Evolutionary conservation across 2,329 filamentous ascomycete genomes (phyloP), one percentile per base, ranked within the genome.

Genomic region (Laburnicola sp.): DNA sequence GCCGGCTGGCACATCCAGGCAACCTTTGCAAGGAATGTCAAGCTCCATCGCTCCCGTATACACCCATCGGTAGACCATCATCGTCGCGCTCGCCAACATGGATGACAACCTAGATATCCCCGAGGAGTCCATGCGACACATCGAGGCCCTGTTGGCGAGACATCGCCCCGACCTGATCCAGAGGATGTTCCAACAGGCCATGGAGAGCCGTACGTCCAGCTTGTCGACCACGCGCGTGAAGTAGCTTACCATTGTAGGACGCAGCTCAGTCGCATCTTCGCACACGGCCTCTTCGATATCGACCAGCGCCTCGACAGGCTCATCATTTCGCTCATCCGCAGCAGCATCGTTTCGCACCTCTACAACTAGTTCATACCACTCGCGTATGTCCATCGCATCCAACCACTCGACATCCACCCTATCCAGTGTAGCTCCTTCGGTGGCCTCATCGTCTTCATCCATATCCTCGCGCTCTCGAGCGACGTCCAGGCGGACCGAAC

Each of bases 101-200:
- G 68, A 71, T 25, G 70, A 72, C 47, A 58, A 59, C 34, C 46
- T 69, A 39, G 66, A 72, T 21, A 69, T 71, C 37, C 68, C 68
- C 8, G 69, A 71, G 28, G 70, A 72, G 51, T 71, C 69, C 35
- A 67, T 71, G 66, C 67, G 63, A 51, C 70, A 71, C 53, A 67
- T 72, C 37, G 68, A 72, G 56, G 70, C 70, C 21, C 50, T 72
- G 54, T 53, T 72, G 50, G 62, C 61, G 41, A 61, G 66, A 44
- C 69, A 72, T 53, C 67, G 64, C 30, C 70, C 69, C n/a, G 68
- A 71, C 23, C 42, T 67, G 39, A 71, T 72, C 22, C 67, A 70
- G 47, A 52, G 67, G 22, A 72, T 72, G 70, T 72, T 72, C 45
- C 63, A 67, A 31, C 68, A 71, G 55, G 65, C 68, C 9, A 54